A percentile compares a stretch with the other conserved stretches of the same genome.
phyloP scores from a whole-genome alignment of 148 eudicot species.

The Diospyros kaki region DNA sequence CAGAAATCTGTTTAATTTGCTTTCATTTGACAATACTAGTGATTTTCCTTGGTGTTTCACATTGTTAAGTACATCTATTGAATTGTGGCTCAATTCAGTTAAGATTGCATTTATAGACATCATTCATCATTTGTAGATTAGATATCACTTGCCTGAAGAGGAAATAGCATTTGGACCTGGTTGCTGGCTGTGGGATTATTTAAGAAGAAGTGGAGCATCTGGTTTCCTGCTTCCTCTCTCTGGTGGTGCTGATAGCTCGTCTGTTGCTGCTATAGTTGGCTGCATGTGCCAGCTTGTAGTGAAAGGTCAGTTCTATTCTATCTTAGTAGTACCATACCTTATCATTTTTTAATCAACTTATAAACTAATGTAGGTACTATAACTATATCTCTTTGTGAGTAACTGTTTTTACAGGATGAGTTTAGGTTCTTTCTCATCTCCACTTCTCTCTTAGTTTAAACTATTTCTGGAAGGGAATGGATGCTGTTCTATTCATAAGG shows the following conservation, averaged over 20 bases:
- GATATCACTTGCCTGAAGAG: conserved; percentile 89
- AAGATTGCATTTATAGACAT: neutral
- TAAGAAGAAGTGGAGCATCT: conserved; percentile 98
- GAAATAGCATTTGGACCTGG: conserved; percentile 98
- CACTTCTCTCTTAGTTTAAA: too few species aligned
- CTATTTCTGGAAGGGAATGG: too few species aligned
- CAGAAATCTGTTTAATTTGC: neutral
- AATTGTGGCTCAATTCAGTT: neutral
- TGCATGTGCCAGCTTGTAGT: conserved; percentile 99
- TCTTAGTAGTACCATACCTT: neutral
- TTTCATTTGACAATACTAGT: conserved; percentile 4
- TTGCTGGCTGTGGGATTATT: conserved; percentile 97
- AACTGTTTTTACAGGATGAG: neutral
- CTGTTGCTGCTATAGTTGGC: conserved; percentile 97
- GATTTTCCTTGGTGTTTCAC: neutral
- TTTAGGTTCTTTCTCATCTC: too few species aligned
- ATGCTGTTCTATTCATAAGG: too few species aligned
- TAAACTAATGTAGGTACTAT: neutral
- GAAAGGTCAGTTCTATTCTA: conserved; percentile 48
- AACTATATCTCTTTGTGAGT: neutral
- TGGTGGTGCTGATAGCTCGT: conserved; percentile 99
- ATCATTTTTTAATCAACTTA: neutral
- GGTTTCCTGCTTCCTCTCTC: conserved; percentile 98
- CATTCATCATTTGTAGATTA: conserved; percentile 48
- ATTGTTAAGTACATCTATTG: neutral